Base-by-base conservation (phyloP, 495 filamentous ascomycete species). In the Talaromyces adpressus region DNA sequence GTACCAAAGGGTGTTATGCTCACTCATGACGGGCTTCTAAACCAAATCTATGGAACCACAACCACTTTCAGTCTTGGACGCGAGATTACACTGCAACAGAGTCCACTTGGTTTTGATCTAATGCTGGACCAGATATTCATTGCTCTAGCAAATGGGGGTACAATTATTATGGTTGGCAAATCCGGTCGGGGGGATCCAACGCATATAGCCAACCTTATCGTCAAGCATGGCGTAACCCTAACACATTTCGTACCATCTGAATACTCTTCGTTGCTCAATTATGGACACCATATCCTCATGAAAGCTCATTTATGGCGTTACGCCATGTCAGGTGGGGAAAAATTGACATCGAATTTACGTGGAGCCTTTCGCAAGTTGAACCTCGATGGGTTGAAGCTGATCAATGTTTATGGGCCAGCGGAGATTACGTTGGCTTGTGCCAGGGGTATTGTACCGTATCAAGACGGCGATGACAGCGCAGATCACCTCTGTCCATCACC, bases 171-270 rank as follows among this genome's bases (percentile, higher is more conserved):
- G 14, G 69, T 71, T 4, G 64, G 65, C 2, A 62, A 22, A 8
- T 39, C 41, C 6, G 52, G 59, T 1, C 70, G 76, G 5, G 68
- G 73, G 72, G 36, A 79, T 61, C 71, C 77, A 0, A 52, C 69
- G n/a, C 67, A 68, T 18, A 62, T 79, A 3, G 59, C 76, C 7
- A 59, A 70, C 3, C 57, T 79, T 22, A 76, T 83, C 2, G n/a
- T 9, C 3, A 45, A 71, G 5, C 53, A 77, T n/a, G 57, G 62
- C 0, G 67, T 83, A 25, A 78, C 78, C 0, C 71, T 65, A 41
- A 79, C 76, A 16, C 62, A 72, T 34, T 73, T 69, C 0, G 77
- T 75, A 0, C 79, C 79, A 3, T 75, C 79, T 0, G 80, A 83
- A 62, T 80, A 81, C 64, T 59, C 65, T 0, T 49, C 60, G 9